Evolutionary conservation across 2,329 filamentous ascomycete genomes (phyloP).

Genomic region (Sporothrix mexicana): DNA sequence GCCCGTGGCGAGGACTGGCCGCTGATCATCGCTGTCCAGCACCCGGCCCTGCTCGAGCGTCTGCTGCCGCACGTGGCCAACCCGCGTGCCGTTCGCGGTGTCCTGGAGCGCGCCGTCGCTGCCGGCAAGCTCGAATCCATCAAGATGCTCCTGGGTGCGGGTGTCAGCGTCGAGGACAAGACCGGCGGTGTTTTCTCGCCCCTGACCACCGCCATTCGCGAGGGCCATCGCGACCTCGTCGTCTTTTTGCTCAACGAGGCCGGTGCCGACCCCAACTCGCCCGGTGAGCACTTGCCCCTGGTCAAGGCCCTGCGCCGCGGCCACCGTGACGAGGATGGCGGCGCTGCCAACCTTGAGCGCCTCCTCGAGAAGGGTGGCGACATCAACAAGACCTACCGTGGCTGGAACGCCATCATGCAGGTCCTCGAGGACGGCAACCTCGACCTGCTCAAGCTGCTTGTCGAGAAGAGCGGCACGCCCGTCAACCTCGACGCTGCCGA

Average conservation of each 20-base stretch:
- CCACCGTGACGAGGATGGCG: slow-evolving; percentile 60
- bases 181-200: slow-evolving; percentile 73
- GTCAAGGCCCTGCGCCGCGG: slow-evolving; percentile 71
- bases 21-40: slow-evolving; percentile 69
- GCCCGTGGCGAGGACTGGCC: slow-evolving; percentile 59
- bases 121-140: slow-evolving; percentile 71
- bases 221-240: slow-evolving; percentile 57
- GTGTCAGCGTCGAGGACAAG: slow-evolving; percentile 72
- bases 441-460: slow-evolving; percentile 58
- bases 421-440: slow-evolving; percentile 68
- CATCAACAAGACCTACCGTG: slow-evolving; percentile 70
- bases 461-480: slow-evolving; percentile 42
- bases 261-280: slow-evolving; percentile 44
- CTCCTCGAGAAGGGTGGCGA: slow-evolving; percentile 68
- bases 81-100: slow-evolving; percentile 51
- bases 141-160: slow-evolving; percentile 67
- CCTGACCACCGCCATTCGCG: slow-evolving; percentile 40
- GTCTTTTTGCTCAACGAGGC: slow-evolving; percentile 51
- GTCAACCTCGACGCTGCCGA: slow-evolving; percentile 41
- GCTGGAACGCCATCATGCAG: slow-evolving; percentile 70
- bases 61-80: slow-evolving; percentile 56
- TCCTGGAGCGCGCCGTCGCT: slow-evolving; percentile 43
- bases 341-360: slow-evolving; percentile 58
- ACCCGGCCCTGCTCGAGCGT: slow-evolving; percentile 64
- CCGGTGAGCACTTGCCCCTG: slow-evolving; percentile 72